A percentile compares a stretch with the other conserved stretches of the same genome.
These are phyloP conservation scores for Alternaria triticina DNA, from an alignment of 2,329 filamentous ascomycete genomes.

Conservation along the genomic window DNA sequence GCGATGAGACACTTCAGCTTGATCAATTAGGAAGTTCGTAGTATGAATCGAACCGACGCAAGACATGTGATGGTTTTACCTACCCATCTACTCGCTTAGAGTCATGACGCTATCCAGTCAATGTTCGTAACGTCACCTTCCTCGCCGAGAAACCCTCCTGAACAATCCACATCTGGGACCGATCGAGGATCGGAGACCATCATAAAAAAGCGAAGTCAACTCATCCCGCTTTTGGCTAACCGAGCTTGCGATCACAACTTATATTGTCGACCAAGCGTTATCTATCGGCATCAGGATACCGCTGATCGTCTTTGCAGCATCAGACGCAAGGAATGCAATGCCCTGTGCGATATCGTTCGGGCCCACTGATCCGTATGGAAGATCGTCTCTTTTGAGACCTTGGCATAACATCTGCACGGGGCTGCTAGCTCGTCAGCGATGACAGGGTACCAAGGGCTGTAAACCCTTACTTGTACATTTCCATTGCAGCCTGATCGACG, in stretches of 20 bases:
- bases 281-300: slow-evolving; percentile 5
- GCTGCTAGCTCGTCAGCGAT: not conserved
- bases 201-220: too few species aligned
- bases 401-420: not conserved
- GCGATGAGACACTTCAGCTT: too few species aligned
- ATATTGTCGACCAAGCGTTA: slow-evolving; percentile 27
- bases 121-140: too few species aligned
- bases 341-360: slow-evolving; percentile 23
- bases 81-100: too few species aligned
- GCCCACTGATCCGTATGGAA: slow-evolving; percentile 5
- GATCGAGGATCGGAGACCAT: too few species aligned
- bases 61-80: too few species aligned
- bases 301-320: slow-evolving; percentile 22
- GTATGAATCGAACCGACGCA: too few species aligned
- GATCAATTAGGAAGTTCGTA: too few species aligned
- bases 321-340: slow-evolving; percentile 27
- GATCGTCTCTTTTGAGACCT: not conserved
- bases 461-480: not conserved
- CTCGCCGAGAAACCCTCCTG: too few species aligned
- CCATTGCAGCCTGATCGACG: slow-evolving; percentile 13
- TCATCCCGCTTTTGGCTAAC: too few species aligned
- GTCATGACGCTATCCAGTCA: too few species aligned
- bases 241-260: slow-evolving; percentile 2
- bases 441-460: not conserved
- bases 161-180: too few species aligned